These are phyloP conservation scores for Lyophyllum decastes DNA, from an alignment of 768 basidiomycete species.

Conservation along the genomic window DNA sequence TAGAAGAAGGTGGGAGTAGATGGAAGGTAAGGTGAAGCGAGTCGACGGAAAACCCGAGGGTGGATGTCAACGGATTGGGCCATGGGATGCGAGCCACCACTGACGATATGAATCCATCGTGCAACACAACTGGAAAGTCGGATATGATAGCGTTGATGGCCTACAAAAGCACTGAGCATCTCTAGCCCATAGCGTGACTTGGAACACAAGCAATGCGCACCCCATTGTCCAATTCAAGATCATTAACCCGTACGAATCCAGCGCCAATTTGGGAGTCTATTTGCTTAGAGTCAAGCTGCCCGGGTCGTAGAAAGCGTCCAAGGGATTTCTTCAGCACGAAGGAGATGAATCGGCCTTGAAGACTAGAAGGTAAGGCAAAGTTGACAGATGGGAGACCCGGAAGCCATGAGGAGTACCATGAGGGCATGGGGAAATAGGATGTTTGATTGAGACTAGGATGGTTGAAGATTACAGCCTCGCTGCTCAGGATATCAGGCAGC, in stretches of 20 bases:
- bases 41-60: slow-evolving; percentile 67
- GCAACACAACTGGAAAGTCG: slow-evolving; percentile 66
- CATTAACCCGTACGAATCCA: slow-evolving; percentile 84
- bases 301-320: slow-evolving; percentile 86
- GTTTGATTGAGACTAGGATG: not conserved
- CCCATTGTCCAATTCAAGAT: slow-evolving; percentile 75
- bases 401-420: slow-evolving; percentile 61
- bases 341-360: slow-evolving; percentile 88
- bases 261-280: slow-evolving; percentile 94
- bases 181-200: slow-evolving; percentile 6
- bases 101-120: slow-evolving; percentile 71
- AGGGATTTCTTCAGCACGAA: slow-evolving; percentile 83
- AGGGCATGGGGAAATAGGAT: slow-evolving; percentile 34
- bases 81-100: slow-evolving; percentile 82
- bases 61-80: slow-evolving; percentile 80
- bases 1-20: slow-evolving; percentile 32
- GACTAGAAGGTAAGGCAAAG: slow-evolving; percentile 63
- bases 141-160: slow-evolving; percentile 75
- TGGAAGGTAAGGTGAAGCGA: slow-evolving; percentile 71
- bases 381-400: slow-evolving; percentile 70
- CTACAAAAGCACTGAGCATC: slow-evolving; percentile 38
- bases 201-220: slow-evolving; percentile 42
- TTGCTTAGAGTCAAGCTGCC: slow-evolving; percentile 83
- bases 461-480: not conserved
- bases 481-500: not conserved